Conservation (phyloP, 306 rosid genomes). For the Vachellia pachyceras region DNA sequence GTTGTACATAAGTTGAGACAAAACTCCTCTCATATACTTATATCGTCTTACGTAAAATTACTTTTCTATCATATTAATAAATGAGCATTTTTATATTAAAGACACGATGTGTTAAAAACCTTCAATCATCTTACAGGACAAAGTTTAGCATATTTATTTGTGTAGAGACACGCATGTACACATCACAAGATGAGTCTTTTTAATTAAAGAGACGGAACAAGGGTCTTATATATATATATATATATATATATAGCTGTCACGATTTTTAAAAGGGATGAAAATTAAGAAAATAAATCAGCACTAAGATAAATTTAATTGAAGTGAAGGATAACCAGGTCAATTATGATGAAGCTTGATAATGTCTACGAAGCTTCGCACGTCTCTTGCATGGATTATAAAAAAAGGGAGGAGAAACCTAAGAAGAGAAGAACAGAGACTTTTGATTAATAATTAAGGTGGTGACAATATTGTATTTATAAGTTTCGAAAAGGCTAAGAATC, state of each 20-base stretch:
- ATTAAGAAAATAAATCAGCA: neutral
- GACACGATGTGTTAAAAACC: too few relatives aligned
- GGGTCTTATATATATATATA: neutral
- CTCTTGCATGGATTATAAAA: slow-evolving; percentile 3
- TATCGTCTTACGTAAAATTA: too few relatives aligned
- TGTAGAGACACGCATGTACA: too few relatives aligned
- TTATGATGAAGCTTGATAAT: neutral
- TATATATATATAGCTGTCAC: too few relatives aligned
- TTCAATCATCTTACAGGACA: neutral
- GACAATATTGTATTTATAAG: neutral
- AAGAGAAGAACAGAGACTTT: neutral
- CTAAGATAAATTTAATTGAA: neutral
- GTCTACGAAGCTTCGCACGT: neutral
- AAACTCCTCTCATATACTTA: too few relatives aligned
- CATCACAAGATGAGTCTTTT: neutral
- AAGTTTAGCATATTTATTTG: neutral
- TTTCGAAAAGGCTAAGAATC: neutral
- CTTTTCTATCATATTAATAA: too few relatives aligned
- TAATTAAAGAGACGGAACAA: neutral
- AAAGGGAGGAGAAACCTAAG: neutral
- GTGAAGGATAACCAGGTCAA: neutral
- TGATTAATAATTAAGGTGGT: neutral
- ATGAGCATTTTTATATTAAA: too few relatives aligned
- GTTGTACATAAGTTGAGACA: too few relatives aligned
- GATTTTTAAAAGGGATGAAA: neutral